A percentile compares a stretch with the other conserved stretches of the same genome.
These are phyloP conservation scores for Simmondsia chinensis DNA, from an alignment of 148 eudicot species.

Conservation along the genomic window DNA sequence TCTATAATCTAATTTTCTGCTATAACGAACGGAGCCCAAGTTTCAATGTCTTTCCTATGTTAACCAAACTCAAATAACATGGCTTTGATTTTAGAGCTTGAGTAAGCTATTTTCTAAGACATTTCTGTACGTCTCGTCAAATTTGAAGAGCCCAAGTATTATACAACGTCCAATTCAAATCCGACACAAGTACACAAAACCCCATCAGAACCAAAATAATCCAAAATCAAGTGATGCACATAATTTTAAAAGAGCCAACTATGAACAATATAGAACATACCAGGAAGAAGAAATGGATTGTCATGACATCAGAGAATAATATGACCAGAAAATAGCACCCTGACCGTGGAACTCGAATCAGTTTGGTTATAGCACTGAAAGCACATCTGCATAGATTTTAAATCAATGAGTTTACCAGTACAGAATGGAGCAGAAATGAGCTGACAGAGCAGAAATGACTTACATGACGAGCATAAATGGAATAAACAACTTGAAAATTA, in stretches of 20 bases:
- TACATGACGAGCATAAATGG: slow-evolving; percentile 98
- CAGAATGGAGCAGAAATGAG: not conserved
- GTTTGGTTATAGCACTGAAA: slow-evolving; percentile 79
- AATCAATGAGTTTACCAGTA: not conserved
- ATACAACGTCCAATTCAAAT: too few species aligned
- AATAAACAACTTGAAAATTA: slow-evolving; percentile 78
- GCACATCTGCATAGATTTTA: slow-evolving; percentile 62
- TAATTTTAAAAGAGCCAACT: not conserved
- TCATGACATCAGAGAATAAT: slow-evolving; percentile 88
- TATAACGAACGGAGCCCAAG: too few species aligned
- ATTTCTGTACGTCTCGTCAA: too few species aligned
- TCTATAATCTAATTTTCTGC: too few species aligned
- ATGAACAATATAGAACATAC: slow-evolving; percentile 27
- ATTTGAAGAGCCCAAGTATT: too few species aligned
- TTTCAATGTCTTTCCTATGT: too few species aligned
- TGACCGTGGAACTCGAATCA: slow-evolving; percentile 63
- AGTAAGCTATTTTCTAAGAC: too few species aligned
- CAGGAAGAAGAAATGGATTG: slow-evolving; percentile 98
- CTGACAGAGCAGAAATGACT: slow-evolving; percentile 21
- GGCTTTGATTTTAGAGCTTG: too few species aligned
- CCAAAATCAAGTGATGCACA: too few species aligned
- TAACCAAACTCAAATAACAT: too few species aligned
- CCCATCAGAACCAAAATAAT: too few species aligned
- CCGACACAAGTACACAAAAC: too few species aligned
- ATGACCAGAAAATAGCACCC: slow-evolving; percentile 93